Base-by-base conservation (phyloP, 345 rosid genomes). In the Populus simonii region DNA sequence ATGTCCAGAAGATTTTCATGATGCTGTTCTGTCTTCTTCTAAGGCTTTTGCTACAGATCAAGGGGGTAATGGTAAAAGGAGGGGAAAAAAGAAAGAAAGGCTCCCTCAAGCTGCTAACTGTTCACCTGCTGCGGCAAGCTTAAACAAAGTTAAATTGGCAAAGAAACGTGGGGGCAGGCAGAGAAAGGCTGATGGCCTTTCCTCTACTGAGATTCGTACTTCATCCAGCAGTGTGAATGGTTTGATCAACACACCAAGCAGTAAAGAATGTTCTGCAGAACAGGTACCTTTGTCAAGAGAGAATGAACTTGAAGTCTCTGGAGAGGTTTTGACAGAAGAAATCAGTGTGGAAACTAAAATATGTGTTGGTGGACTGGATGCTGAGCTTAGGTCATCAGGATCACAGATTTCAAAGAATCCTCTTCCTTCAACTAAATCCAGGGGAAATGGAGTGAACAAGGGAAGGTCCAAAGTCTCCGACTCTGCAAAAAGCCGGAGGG, bases 61-160 rank as follows among this genome's bases (percentile, higher is more conserved):
- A 78, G 80, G 53, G 82, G 86, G 81, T 77, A 77, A 70, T 25
- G 61, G 59, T 23, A 49, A 80, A 43, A 85, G 75, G 84, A 87
- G 65, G 69, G 92, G 81, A 82, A 80, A 89, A 85, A 92, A 86
- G 85, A 89, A 90, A 80, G 83, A 84, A 81, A 79, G 74, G 59
- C 78, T 75, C 16, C 72, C 72, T 81, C 71, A 43, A 66, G 81
- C 78, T 67, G 79, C 83, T 68, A 69, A 69, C 49, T 76, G 71
- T 83, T 84, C 82, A 22, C 80, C 79, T 75, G 80, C 43, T 43
- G 70, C 72, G 36, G 83, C 82, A 61, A 79, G 79, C 70, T 8
- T 71, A 59, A 82, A 79, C 66, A 83, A 84, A 66, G 76, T 78
- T 73, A 90, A 85, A 78, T 76, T 82, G 41, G 76, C 84, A 10